Percentiles rank a stretch among this genome's conserved stretches.
phyloP scores from a whole-genome alignment of 257 asterid species.

The Fraxinus excelsior region DNA sequence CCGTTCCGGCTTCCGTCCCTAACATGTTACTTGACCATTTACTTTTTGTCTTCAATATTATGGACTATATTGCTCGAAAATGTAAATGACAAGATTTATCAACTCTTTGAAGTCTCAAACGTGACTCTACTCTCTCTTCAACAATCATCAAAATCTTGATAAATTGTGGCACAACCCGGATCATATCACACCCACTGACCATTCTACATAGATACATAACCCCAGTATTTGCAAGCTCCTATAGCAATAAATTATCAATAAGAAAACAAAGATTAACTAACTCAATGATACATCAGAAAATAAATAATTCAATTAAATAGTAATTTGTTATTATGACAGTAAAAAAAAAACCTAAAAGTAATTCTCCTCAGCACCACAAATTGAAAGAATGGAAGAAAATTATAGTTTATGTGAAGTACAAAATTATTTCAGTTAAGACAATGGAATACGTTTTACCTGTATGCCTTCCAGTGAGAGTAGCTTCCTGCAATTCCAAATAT shows the following conservation, averaged over 20 bases:
- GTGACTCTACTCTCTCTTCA: no score
- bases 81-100: no score
- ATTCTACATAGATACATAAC: constrained; percentile 66
- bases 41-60: no score
- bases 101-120: no score
- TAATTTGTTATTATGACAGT: constrained; percentile 1
- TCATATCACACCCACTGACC: no score
- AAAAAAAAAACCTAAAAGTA: background rate
- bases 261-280: constrained; percentile 10
- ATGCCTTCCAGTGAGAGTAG: constrained; percentile 66
- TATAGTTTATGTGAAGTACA: background rate
- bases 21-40: no score
- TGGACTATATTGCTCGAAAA: no score
- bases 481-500: constrained; percentile 83
- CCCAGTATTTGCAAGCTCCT: constrained; percentile 77
- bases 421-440: background rate
- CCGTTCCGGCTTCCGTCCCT: no score
- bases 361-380: constrained; percentile 3
- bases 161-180: no score
- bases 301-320: background rate
- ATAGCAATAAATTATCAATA: constrained; percentile 20
- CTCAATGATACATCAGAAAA: constrained; percentile 3
- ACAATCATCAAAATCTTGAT: no score
- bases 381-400: background rate
- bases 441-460: constrained; percentile 56